phyloP scores from a whole-genome alignment of 805 yeast species.

The Diddensiella transvaalensis region DNA sequence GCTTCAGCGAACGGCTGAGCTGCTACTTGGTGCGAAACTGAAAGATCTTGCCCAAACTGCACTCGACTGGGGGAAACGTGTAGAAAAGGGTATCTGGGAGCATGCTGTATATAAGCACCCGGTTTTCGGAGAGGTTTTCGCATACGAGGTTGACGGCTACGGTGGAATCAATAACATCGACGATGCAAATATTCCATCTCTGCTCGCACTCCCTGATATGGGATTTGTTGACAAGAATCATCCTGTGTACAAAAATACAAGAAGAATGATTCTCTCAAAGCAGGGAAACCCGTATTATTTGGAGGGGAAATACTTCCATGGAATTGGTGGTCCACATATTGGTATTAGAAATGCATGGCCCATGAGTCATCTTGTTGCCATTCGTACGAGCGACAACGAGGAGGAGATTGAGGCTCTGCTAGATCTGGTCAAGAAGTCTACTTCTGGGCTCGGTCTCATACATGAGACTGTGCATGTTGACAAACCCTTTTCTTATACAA shows the following conservation, averaged over 20 bases:
- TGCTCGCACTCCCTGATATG: conserved; percentile 73
- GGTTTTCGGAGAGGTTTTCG: conserved; percentile 69
- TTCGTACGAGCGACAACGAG: conserved; percentile 71
- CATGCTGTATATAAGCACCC: conserved; percentile 69
- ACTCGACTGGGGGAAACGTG: conserved; percentile 36
- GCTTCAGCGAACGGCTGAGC: conserved; percentile 38
- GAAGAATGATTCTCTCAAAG: conserved; percentile 67
- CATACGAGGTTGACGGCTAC: conserved; percentile 86
- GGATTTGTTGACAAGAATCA: conserved; percentile 56
- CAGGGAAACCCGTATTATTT: conserved; percentile 77
- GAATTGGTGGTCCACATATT: conserved; percentile 89
- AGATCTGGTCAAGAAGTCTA: conserved; percentile 50
- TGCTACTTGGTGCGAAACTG: conserved; percentile 23
- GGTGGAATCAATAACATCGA: conserved; percentile 76
- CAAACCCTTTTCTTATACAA: conserved; percentile 47
- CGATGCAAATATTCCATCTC: conserved; percentile 86
- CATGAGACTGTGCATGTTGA: conserved; percentile 78
- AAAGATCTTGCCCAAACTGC: conserved; percentile 24
- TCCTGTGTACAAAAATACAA: conserved; percentile 67
- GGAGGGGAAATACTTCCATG: conserved; percentile 59
- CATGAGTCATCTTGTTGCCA: conserved; percentile 71
- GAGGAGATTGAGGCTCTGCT: conserved; percentile 56
- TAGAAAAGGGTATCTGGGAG: conserved; percentile 54
- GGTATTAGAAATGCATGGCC: conserved; percentile 88
- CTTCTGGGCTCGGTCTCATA: conserved; percentile 75